Percentiles rank a stretch among this genome's conserved stretches.
Evolutionary conservation across 2,329 filamentous ascomycete species (phyloP).

Genomic region (Dichotomopilus funicola): DNA sequence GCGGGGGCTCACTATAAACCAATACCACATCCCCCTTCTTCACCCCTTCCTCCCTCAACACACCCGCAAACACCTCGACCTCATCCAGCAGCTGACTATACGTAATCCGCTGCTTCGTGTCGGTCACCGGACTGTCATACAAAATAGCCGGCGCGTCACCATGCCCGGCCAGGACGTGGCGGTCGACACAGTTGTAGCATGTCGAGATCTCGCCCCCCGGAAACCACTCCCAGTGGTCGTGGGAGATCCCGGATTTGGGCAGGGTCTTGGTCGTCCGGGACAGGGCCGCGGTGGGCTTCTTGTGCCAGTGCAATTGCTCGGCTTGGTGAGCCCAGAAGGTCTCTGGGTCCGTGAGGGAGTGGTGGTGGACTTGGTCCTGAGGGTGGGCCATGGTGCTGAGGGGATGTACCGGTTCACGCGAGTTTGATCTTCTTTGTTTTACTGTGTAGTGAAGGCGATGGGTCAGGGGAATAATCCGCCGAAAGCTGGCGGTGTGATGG

Average conservation of each 20-base stretch:
- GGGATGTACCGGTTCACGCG: neutral
- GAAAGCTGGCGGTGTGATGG: too few relatives aligned
- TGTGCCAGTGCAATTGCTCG: conserved; percentile 72
- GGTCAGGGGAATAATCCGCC: too few relatives aligned
- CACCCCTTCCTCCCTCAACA: conserved; percentile 75
- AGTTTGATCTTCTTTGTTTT: neutral
- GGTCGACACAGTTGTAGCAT: conserved; percentile 84
- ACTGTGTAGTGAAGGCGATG: neutral
- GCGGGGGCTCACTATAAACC: conserved; percentile 64
- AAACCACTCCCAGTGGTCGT: conserved; percentile 87
- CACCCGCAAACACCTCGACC: conserved; percentile 75
- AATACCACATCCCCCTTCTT: conserved; percentile 79
- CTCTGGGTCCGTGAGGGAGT: conserved; percentile 62
- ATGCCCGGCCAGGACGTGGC: conserved; percentile 75
- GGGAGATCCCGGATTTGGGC: conserved; percentile 46
- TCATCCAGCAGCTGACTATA: conserved; percentile 72
- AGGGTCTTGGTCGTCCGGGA: conserved; percentile 56
- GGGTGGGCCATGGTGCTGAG: conserved; percentile 27
- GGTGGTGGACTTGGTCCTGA: conserved; percentile 46
- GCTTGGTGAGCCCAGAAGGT: conserved; percentile 73
- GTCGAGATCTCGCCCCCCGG: conserved; percentile 82
- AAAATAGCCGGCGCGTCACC: conserved; percentile 70
- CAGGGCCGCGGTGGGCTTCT: conserved; percentile 59
- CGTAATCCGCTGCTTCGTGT: conserved; percentile 62
- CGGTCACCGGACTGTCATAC: conserved; percentile 82